A percentile compares a stretch with the other conserved stretches of the same genome.
Conservation (phyloP, 176 grass and related monocot genomes). For the Eleusine coracana region DNA sequence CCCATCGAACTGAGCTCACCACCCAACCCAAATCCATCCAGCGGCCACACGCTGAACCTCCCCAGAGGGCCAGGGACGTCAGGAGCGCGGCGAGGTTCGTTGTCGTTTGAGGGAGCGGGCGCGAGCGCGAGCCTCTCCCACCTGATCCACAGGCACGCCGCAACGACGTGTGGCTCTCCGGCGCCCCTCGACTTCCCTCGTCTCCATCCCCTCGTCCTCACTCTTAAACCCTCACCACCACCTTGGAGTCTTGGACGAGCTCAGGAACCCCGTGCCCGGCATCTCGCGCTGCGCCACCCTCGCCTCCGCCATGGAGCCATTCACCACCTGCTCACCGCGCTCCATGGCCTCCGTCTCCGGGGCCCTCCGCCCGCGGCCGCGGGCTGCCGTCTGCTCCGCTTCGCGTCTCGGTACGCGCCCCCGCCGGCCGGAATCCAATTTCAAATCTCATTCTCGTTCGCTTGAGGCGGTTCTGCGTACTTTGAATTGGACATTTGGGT, state of each 20-base stretch:
- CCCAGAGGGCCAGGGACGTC: not conserved
- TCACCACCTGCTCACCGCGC: constrained; percentile 28
- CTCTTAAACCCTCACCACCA: constrained; percentile 37
- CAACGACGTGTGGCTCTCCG: constrained; percentile 39
- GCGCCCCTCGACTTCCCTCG: constrained; percentile 24
- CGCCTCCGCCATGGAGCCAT: constrained; percentile 13
- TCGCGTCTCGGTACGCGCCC: constrained; percentile 26
- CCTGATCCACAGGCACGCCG: constrained; percentile 42
- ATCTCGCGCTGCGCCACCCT: not conserved
- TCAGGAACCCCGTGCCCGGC: not conserved
- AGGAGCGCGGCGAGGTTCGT: not conserved
- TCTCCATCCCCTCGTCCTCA: constrained; percentile 30
- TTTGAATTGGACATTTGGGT: not conserved
- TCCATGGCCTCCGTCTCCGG: constrained; percentile 75
- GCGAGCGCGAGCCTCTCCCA: not conserved
- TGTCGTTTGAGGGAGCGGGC: not conserved
- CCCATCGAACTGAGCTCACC: not conserved
- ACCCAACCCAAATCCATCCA: not conserved
- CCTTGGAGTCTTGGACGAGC: not conserved
- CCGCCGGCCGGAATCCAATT: not conserved
- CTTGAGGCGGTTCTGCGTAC: constrained; percentile 9
- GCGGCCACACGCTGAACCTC: not conserved
- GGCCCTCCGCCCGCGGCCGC: constrained; percentile 51
- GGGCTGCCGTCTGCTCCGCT: not conserved
- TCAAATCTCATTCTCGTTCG: not conserved